Percentiles rank a stretch among this genome's conserved stretches.
Conservation (phyloP, 2,329 filamentous ascomycete species). For the Cadophora malorum region DNA sequence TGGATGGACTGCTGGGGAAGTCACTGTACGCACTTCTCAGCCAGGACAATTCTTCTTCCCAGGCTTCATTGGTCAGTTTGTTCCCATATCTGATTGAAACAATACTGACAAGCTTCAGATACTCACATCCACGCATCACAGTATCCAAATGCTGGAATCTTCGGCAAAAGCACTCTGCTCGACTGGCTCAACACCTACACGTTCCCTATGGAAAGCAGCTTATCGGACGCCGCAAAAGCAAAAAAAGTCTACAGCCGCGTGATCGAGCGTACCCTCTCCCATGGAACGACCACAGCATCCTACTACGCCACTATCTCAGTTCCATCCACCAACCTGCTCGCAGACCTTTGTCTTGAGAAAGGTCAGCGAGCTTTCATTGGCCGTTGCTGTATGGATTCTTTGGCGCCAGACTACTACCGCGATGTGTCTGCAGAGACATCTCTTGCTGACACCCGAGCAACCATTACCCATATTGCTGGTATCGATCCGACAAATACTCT, state of each 20-base stretch:
- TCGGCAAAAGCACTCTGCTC: conserved; percentile 89
- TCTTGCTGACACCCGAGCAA: conserved; percentile 60
- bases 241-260: conserved; percentile 77
- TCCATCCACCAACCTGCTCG: conserved; percentile 86
- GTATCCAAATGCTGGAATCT: conserved; percentile 92
- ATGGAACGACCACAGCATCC: conserved; percentile 93
- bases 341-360: conserved; percentile 76
- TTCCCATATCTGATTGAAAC: neutral
- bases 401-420: conserved; percentile 79
- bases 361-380: conserved; percentile 93
- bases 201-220: conserved; percentile 86
- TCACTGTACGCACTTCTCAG: conserved; percentile 35
- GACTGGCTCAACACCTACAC: conserved; percentile 96
- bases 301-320: conserved; percentile 95
- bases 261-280: conserved; percentile 79
- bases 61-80: conserved; percentile 71
- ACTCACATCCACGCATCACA: conserved; percentile 96
- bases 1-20: conserved; percentile 45
- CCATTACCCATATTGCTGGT: conserved; percentile 67
- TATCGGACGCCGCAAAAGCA: conserved; percentile 68
- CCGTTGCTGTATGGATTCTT: conserved; percentile 91
- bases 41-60: conserved; percentile 80
- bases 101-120: conserved; percentile 60
- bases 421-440: conserved; percentile 70
- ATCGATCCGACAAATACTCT: conserved; percentile 72